Base-by-base conservation (phyloP, 2,329 filamentous ascomycete genomes). In the Colletotrichum sp. region DNA sequence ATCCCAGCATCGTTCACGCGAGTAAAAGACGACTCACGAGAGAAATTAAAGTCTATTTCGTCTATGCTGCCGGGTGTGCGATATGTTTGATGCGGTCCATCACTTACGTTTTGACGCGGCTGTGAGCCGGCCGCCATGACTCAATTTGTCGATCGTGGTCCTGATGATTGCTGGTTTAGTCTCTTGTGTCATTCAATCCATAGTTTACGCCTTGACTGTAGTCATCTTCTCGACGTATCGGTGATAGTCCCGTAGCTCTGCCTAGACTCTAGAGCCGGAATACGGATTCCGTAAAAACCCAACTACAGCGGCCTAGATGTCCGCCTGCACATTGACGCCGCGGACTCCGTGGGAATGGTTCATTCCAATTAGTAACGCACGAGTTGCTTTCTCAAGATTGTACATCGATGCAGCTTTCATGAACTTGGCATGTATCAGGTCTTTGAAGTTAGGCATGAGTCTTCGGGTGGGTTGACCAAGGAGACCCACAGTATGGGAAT, bases 51-150 rank as follows among this genome's bases (percentile, higher is more conserved):
- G 10, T 43, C 5, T 5, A 21, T 48, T 13, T 13, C 10, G 6
- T 21, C 43, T 21, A 48, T 8, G 9, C 10, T 2, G 10, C 5
- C 1, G n/a, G 3, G 10, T 52, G 21, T 21, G 1, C 0, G 6
- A 13, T 21, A 1, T 4, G 43, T 21, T 21, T 52, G 43, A 52
- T 52, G 10, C 43, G 10, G n/a, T 21, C 1, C 6, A 2, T 52
- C n/a, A 52, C 0, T 0, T 4, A n/a, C 9, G 4, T 48, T 8
- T 1, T 21, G 10, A 48, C 10, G 10, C 43, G 1, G 2, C 1
- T 13, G 10, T 21, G 43, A 4, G 43, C 10, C 10, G 10, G 43
- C 2, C 10, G 3, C 43, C 6, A 13, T 48, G 43, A 48, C 43
- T 48, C 43, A 48, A 48, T 2, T 21, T 48, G 43, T 48, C 4